Conservation (phyloP, 176 grass and related monocot genomes). For the Juncus inflexus region DNA sequence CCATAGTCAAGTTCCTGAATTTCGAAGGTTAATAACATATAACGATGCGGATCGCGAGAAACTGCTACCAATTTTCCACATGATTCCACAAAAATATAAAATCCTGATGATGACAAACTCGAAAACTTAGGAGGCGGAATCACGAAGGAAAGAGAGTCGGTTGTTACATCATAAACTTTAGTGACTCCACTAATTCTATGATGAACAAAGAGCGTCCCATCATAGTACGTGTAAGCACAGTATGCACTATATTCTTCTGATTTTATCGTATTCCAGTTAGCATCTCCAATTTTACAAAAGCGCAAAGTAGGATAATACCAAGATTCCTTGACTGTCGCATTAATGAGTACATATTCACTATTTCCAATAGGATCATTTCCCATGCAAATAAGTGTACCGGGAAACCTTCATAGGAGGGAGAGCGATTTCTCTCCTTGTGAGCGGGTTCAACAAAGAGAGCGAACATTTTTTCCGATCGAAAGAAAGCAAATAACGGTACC, state of each 20-base stretch:
- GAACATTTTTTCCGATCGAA: neutral
- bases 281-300: slow-evolving; percentile 2
- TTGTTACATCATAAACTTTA: neutral
- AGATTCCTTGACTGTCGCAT: neutral
- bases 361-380: neutral
- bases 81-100: neutral
- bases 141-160: neutral
- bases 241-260: neutral
- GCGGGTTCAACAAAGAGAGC: neutral
- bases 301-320: neutral
- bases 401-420: neutral
- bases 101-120: neutral
- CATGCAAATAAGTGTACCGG: neutral
- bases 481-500: neutral
- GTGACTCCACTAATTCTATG: neutral
- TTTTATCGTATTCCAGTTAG: neutral
- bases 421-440: neutral
- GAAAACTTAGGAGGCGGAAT: slow-evolving; percentile 4
- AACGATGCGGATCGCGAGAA: too few species aligned
- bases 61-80: neutral
- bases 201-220: neutral
- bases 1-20: neutral
- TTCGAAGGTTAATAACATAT: neutral
- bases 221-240: neutral
- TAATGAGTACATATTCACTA: neutral